Conservation (phyloP, 2,329 filamentous ascomycete species). For the Aspergillus hortae region DNA sequence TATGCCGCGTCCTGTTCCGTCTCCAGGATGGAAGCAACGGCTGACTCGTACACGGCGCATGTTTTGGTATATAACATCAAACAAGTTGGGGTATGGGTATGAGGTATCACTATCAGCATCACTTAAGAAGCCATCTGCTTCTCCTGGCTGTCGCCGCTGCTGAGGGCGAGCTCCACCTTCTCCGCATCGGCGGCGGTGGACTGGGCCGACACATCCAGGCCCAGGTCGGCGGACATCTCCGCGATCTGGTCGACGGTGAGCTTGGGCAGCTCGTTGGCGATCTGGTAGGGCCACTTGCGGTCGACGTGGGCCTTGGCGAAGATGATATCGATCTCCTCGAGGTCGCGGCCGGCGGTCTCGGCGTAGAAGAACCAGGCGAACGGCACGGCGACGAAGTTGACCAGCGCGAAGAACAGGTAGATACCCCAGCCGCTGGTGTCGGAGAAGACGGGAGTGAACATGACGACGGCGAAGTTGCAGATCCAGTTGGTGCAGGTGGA, state of each 20-base stretch:
- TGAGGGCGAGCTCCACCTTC: constrained; percentile 21
- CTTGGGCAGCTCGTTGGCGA: constrained; percentile 28
- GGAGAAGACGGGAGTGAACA: constrained; percentile 43
- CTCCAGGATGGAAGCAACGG: no score
- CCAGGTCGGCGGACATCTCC: constrained; percentile 21
- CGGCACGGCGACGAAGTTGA: constrained; percentile 43
- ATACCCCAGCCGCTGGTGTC: constrained; percentile 32
- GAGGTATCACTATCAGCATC: no score
- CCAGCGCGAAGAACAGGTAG: constrained; percentile 39
- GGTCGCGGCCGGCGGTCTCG: constrained; percentile 41
- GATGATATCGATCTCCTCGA: constrained; percentile 41
- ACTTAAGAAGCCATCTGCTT: not conserved
- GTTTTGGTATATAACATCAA: no score
- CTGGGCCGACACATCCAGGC: constrained; percentile 15
- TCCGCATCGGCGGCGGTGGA: constrained; percentile 6
- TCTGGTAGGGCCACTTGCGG: constrained; percentile 26
- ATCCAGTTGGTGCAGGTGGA: constrained; percentile 53
- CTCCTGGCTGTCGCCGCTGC: constrained; percentile 13
- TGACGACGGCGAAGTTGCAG: constrained; percentile 52
- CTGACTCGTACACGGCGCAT: no score
- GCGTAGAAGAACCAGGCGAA: constrained; percentile 52
- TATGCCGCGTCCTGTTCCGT: no score
- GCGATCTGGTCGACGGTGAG: constrained; percentile 24
- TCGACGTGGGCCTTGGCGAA: constrained; percentile 38
- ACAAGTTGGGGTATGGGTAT: no score